These are phyloP conservation scores for Chrysochromulina parva DNA, from an alignment of 78 protist species.

Conservation along the genomic window DNA sequence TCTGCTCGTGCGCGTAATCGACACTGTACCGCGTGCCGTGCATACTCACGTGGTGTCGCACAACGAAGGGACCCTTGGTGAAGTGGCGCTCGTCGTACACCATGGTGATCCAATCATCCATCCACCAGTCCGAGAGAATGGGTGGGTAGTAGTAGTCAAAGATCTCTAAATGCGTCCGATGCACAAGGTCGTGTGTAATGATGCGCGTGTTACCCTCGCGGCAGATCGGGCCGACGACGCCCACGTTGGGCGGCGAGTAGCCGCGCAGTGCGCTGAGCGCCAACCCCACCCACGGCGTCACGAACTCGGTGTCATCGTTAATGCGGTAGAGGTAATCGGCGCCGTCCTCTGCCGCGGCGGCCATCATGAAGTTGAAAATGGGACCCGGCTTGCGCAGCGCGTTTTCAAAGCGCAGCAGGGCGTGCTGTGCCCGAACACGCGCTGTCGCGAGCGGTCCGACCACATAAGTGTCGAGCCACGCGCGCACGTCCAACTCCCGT, in stretches of 20 bases:
- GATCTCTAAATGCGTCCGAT: not conserved
- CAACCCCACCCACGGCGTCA: not conserved
- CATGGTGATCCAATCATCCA: not conserved
- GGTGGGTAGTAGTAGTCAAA: not conserved
- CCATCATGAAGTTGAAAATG: constrained; percentile 20
- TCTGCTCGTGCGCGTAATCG: not conserved
- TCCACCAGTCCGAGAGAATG: not conserved
- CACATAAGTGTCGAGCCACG: too few relatives aligned
- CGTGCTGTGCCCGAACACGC: too few relatives aligned
- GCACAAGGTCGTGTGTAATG: not conserved
- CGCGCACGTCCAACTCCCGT: too few relatives aligned
- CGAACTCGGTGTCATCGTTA: not conserved
- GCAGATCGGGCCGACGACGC: constrained; percentile 11
- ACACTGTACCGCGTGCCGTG: not conserved
- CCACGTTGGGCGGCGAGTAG: not conserved
- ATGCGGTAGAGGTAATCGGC: not conserved
- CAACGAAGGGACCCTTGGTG: not conserved
- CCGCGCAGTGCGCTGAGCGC: not conserved
- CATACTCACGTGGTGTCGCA: not conserved
- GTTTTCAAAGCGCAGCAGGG: not conserved
- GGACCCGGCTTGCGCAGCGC: constrained; percentile 9
- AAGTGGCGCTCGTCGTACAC: not conserved
- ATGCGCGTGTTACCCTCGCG: not conserved
- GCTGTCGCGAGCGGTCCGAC: too few relatives aligned
- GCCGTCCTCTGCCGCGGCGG: not conserved